Evolutionary conservation across 306 rosid species (phyloP), one percentile per base, ranked within the genome.

Genomic region (Alnus glutinosa): DNA sequence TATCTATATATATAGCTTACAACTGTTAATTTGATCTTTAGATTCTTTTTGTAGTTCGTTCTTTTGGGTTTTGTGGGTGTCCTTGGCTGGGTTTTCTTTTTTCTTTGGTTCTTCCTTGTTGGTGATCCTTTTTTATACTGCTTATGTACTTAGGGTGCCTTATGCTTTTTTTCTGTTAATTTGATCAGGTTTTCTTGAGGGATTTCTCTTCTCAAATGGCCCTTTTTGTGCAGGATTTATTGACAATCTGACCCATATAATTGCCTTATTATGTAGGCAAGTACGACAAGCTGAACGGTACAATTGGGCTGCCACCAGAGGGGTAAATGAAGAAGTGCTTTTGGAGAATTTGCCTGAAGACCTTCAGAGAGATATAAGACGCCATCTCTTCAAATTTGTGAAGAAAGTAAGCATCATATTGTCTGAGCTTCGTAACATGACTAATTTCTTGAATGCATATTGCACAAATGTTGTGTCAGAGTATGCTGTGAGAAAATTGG

Each of bases 271-370:
- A 70, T 84, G 77, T 76, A 93, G 98, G 97, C 86, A 77, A 84
- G 97, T 93, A 50, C 83, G 87, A 61, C 85, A 82, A 66, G 97
- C 95, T 7, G 98, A 93, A 83, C 86, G 95, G 62, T 93, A 85
- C 68, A 87, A 71, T 34, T 93, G 97, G 98, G 97, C 93, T 52
- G 97, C 98, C 18, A 91, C 98, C 58, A 89, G 98, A 78, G 98
- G 98, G 4, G 98, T 91, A 79, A 92, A 93, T 87, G 98, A 93
- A 83, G 97, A 91, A 86, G 54, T 67, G 36, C 94, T 90, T 72
- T 70, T 93, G 80, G 95, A 89, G 84, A 87, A 88, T 84, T 84
- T 93, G 86, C 95, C 97, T 0, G 98, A 93, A 80, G 97, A 93
- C 83, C 88, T 93, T 51, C 97, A 90, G 64, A 88, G 88, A 70